Conservation (phyloP, 768 basidiomycete species). For the Psilocybe tampanensis region DNA sequence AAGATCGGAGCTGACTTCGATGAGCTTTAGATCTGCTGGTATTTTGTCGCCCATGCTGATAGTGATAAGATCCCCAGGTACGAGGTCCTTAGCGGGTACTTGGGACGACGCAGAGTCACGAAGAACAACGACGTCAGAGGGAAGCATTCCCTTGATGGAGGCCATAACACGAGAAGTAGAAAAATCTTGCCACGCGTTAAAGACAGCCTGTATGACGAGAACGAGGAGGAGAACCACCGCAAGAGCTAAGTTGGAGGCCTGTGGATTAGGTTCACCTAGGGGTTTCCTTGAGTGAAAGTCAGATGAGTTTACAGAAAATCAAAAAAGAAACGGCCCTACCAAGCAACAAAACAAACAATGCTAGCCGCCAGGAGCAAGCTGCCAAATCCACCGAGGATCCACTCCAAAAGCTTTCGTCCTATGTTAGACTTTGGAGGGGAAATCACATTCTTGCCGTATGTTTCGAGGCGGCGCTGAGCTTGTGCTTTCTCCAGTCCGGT, state of each 20-base stretch:
- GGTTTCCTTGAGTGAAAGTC: constrained; percentile 48
- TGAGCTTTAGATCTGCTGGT: constrained; percentile 71
- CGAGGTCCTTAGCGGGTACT: constrained; percentile 60
- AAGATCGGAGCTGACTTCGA: constrained; percentile 57
- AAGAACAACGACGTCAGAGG: constrained; percentile 63
- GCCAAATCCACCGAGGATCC: constrained; percentile 57
- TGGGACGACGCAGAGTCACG: constrained; percentile 49
- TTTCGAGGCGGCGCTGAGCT: constrained; percentile 45
- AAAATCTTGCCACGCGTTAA: constrained; percentile 59
- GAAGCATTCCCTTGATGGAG: constrained; percentile 67
- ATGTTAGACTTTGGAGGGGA: constrained; percentile 48
- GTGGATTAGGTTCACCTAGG: constrained; percentile 55
- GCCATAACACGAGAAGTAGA: constrained; percentile 61
- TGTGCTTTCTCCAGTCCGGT: constrained; percentile 52
- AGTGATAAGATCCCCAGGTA: constrained; percentile 67
- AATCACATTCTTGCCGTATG: constrained; percentile 52
- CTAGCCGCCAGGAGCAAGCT: constrained; percentile 45
- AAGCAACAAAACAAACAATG: constrained; percentile 58
- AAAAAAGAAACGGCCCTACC: constrained; percentile 24
- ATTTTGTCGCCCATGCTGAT: constrained; percentile 69
- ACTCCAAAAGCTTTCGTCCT: constrained; percentile 46
- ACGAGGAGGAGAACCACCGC: constrained; percentile 56
- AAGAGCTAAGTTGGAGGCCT: constrained; percentile 58
- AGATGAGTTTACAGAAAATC: not conserved
- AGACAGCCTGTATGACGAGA: constrained; percentile 36